Percentiles rank a stretch among this genome's conserved stretches.
Conservation (phyloP, 257 asterid species). For the Solanum pimpinellifolium region DNA sequence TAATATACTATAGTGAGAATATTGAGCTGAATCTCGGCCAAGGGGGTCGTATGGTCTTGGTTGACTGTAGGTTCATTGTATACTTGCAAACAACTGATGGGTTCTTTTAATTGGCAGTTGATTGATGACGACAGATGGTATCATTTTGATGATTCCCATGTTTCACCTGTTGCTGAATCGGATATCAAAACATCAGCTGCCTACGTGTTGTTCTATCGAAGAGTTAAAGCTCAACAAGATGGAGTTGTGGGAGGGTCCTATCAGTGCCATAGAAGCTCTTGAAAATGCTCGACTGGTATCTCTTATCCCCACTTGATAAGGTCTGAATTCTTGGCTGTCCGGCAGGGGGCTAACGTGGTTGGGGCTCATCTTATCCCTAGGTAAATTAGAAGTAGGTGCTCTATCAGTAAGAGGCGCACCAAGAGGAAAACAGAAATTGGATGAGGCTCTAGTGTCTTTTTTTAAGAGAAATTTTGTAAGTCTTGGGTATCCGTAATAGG, state of each 20-base stretch:
- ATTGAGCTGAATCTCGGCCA: background rate
- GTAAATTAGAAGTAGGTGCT: background rate
- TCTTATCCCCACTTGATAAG: background rate
- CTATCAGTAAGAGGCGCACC: background rate
- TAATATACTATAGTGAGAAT: background rate
- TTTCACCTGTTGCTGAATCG: conserved; percentile 52
- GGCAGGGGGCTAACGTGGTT: background rate
- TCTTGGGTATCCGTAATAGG: background rate
- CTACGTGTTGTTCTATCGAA: conserved; percentile 77
- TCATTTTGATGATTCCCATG: conserved; percentile 83
- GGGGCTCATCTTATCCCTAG: background rate
- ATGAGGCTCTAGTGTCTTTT: background rate
- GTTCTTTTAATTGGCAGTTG: conserved; percentile 40
- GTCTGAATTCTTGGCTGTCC: background rate
- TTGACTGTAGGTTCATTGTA: background rate
- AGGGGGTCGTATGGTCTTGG: background rate
- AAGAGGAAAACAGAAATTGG: background rate
- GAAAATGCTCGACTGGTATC: background rate
- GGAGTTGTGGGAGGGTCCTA: conserved; percentile 41
- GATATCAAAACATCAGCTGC: conserved; percentile 89
- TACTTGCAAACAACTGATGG: background rate
- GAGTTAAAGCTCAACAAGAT: conserved; percentile 33
- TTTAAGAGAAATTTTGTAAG: background rate
- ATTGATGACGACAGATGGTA: conserved; percentile 70
- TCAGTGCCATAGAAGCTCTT: conserved; percentile 12